Conservation (phyloP, 768 basidiomycete genomes). For the Amanita phalloides region DNA sequence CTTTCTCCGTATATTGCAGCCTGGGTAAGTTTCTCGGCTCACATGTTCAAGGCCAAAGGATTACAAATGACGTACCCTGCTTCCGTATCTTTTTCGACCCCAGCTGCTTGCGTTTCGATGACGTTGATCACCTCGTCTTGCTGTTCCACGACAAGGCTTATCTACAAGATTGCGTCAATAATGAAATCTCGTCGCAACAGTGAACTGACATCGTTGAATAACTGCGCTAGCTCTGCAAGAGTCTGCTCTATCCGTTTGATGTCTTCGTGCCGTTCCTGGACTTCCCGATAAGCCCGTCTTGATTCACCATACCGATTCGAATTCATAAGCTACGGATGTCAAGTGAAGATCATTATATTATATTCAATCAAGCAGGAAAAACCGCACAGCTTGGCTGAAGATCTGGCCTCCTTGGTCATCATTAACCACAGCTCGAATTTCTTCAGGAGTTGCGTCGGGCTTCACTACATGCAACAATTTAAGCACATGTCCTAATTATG, state of each 20-base stretch:
- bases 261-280: constrained; percentile 95
- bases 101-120: constrained; percentile 68
- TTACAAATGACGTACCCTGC: constrained; percentile 45
- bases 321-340: constrained; percentile 56
- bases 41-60: background rate
- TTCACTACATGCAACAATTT: constrained; percentile 46
- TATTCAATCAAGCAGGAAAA: background rate
- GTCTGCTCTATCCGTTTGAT: constrained; percentile 94
- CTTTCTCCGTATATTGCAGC: constrained; percentile 74
- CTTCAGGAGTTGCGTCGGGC: constrained; percentile 86
- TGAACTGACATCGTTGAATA: constrained; percentile 85
- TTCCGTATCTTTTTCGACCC: constrained; percentile 78
- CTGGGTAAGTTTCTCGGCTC: constrained; percentile 27
- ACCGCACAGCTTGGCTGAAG: constrained; percentile 78
- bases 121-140: constrained; percentile 82
- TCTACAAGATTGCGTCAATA: constrained; percentile 30
- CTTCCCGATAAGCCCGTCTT: constrained; percentile 85
- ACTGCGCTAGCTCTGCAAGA: constrained; percentile 82
- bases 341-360: constrained; percentile 4
- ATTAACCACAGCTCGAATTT: constrained; percentile 79
- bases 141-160: constrained; percentile 92
- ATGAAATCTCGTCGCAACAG: background rate
- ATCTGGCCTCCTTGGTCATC: constrained; percentile 77
- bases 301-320: constrained; percentile 89
- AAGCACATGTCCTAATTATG: background rate